A percentile compares a stretch with the other conserved stretches of the same genome.
These are phyloP conservation scores for Novymonas esmeraldas DNA, from an alignment of 208 protist species.

Conservation along the genomic window DNA sequence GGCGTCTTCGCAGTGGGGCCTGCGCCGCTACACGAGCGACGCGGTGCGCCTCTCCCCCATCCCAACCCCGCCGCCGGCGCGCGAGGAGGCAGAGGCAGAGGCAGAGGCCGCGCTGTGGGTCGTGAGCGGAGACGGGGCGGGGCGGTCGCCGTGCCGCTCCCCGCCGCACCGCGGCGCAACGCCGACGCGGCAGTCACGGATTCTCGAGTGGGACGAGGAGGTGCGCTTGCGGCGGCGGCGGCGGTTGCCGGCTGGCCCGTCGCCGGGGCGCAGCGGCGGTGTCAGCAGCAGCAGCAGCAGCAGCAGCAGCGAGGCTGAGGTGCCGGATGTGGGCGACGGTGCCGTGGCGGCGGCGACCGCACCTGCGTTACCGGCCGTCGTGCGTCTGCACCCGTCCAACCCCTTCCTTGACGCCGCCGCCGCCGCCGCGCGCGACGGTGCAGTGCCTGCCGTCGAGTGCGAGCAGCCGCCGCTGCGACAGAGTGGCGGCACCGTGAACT, in stretches of 20 bases:
- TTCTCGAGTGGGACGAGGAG: constrained; percentile 19
- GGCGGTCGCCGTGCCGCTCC: constrained; percentile 2
- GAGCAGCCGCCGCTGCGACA: too few relatives aligned
- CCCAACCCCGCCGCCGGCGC: constrained; percentile 4
- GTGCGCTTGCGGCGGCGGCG: constrained; percentile 1
- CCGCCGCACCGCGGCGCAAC: background rate
- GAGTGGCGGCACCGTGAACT: too few relatives aligned
- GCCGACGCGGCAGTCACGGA: constrained; percentile 8
- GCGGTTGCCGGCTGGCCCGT: background rate
- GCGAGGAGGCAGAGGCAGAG: background rate
- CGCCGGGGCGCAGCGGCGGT: background rate
- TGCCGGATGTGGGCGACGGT: constrained; percentile 7
- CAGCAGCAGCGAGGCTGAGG: constrained; percentile 2
- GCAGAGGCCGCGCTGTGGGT: background rate
- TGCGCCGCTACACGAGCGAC: constrained; percentile 16
- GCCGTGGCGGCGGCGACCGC: background rate
- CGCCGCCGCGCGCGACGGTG: background rate
- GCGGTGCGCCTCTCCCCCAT: constrained; percentile 17
- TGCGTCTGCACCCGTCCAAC: constrained; percentile 15
- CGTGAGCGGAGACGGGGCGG: background rate
- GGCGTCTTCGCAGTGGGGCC: constrained; percentile 9
- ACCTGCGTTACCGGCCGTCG: background rate
- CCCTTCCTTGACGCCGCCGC: constrained; percentile 11
- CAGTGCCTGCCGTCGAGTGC: constrained; percentile 4
- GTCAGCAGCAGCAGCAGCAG: background rate